Conservation (phyloP, 768 basidiomycete genomes). For the Leccinum incarnatum region DNA sequence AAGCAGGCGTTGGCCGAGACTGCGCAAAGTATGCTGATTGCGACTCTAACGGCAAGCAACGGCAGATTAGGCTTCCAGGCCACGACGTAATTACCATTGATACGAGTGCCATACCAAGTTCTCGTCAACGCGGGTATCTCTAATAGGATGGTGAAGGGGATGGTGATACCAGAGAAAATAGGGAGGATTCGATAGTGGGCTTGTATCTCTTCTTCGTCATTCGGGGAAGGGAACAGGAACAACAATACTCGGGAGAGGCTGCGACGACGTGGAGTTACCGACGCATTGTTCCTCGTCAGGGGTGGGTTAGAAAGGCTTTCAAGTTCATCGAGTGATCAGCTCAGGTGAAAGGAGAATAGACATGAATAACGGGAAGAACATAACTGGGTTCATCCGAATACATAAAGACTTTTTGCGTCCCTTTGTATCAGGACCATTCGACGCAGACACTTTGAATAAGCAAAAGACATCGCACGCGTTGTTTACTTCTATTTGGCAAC, state of each 20-base stretch:
- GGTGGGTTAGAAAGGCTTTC: slow-evolving; percentile 4
- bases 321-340: slow-evolving; percentile 13
- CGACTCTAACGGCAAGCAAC: too few species aligned
- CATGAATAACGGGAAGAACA: slow-evolving; percentile 4
- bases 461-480: too few species aligned
- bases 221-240: slow-evolving; percentile 25
- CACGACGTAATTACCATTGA: slow-evolving; percentile 36
- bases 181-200: too few species aligned
- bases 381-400: background rate
- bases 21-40: too few species aligned
- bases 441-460: too few species aligned
- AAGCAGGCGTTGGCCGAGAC: slow-evolving; percentile 67
- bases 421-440: too few species aligned
- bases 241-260: slow-evolving; percentile 6
- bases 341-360: background rate
- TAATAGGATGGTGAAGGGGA: too few species aligned
- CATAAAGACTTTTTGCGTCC: too few species aligned
- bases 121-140: slow-evolving; percentile 72
- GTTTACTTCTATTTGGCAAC: too few species aligned
- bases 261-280: background rate
- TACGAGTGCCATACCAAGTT: slow-evolving; percentile 70
- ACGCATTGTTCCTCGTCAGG: slow-evolving; percentile 18
- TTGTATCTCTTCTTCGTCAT: too few species aligned
- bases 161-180: too few species aligned
- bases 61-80: slow-evolving; percentile 54